A percentile compares a stretch with the other conserved stretches of the same genome.
Conservation (phyloP, 805 yeast species). For the Monosporozyma servazzii region DNA sequence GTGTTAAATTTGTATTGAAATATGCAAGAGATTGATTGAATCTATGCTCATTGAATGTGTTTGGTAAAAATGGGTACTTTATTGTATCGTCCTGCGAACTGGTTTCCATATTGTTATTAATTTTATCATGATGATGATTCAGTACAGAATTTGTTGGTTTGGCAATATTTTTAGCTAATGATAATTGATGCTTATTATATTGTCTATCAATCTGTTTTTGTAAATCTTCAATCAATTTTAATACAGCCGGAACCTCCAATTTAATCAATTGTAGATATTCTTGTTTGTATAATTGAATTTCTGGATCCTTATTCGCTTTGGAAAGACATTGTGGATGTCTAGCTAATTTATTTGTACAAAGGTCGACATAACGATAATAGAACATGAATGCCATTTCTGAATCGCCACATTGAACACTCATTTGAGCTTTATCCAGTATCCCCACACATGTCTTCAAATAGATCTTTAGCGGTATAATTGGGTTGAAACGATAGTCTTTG, state of each 20-base stretch:
- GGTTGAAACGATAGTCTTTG: slow-evolving; percentile 43
- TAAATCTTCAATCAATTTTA: slow-evolving; percentile 24
- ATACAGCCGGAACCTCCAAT: slow-evolving; percentile 28
- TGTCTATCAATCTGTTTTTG: slow-evolving; percentile 15
- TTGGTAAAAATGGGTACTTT: slow-evolving; percentile 9
- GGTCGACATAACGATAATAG: slow-evolving; percentile 50
- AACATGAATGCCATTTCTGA: slow-evolving; percentile 45
- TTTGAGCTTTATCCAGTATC: slow-evolving; percentile 38
- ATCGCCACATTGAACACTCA: slow-evolving; percentile 30
- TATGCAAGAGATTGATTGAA: slow-evolving; percentile 21
- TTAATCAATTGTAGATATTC: slow-evolving; percentile 22
- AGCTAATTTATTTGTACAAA: slow-evolving; percentile 25
- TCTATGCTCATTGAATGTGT: slow-evolving; percentile 21
- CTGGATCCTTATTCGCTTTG: neutral
- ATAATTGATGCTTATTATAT: slow-evolving; percentile 15
- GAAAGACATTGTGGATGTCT: slow-evolving; percentile 15
- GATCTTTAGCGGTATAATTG: slow-evolving; percentile 39
- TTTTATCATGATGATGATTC: slow-evolving; percentile 1
- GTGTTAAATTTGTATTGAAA: slow-evolving; percentile 5
- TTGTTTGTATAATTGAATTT: slow-evolving; percentile 11
- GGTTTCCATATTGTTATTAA: neutral
- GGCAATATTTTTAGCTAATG: slow-evolving; percentile 24
- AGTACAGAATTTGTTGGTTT: slow-evolving; percentile 1
- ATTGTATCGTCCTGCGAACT: neutral
- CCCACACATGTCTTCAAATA: slow-evolving; percentile 48